Evolutionary conservation across 1,284 basidiomycete species (phyloP).

Genomic region (Naganishia sp.): DNA sequence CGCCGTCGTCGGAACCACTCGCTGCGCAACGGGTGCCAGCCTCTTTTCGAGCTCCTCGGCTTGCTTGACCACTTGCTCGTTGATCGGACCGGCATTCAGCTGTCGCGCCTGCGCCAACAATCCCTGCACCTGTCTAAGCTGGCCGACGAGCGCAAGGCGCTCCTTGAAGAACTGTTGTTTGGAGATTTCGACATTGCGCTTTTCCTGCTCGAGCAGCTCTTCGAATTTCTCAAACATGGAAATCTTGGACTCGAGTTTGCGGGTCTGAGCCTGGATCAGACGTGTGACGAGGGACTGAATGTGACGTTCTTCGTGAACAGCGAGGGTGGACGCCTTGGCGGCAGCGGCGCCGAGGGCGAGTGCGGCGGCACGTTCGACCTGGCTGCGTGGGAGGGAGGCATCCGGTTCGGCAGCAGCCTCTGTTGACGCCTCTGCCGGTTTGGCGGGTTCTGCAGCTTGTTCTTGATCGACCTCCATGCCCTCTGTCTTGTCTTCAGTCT

Average conservation of each 20-base stretch:
- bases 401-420: too few relatives aligned
- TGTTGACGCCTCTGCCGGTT: slow-evolving; percentile 40
- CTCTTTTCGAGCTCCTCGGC: slow-evolving; percentile 17
- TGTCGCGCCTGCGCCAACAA: slow-evolving; percentile 44
- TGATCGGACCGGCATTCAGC: slow-evolving; percentile 13
- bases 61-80: slow-evolving; percentile 24
- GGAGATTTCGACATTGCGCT: slow-evolving; percentile 51
- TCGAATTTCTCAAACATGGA: slow-evolving; percentile 88
- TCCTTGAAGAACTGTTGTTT: slow-evolving; percentile 52
- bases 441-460: slow-evolving; percentile 42
- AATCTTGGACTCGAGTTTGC: slow-evolving; percentile 92
- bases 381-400: slow-evolving; percentile 56
- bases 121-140: slow-evolving; percentile 47
- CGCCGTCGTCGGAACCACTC: slow-evolving; percentile 6
- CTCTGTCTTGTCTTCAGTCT: slow-evolving; percentile 44
- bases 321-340: slow-evolving; percentile 78
- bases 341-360: slow-evolving; percentile 87
- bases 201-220: slow-evolving; percentile 81
- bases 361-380: slow-evolving; percentile 74
- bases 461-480: slow-evolving; percentile 50
- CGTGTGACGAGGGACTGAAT: slow-evolving; percentile 78
- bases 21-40: slow-evolving; percentile 1
- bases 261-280: slow-evolving; percentile 86
- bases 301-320: slow-evolving; percentile 79
- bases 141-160: slow-evolving; percentile 43